Evolutionary conservation across 768 basidiomycete genomes (phyloP).

Genomic region (Megacollybia marginata): DNA sequence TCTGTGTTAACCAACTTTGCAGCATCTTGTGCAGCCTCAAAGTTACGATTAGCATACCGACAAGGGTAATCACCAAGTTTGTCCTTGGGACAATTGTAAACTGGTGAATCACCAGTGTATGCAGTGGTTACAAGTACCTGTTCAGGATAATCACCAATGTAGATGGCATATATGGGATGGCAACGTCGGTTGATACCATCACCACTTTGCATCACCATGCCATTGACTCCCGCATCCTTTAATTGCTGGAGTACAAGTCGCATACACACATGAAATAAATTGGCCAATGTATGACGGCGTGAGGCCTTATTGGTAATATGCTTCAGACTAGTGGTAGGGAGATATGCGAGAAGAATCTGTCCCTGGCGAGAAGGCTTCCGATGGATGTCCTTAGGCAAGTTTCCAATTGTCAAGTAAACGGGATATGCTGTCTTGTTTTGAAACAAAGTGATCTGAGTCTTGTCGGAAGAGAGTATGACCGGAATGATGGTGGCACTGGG

Average conservation of each 20-base stretch:
- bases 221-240: constrained; percentile 2
- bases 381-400: neutral
- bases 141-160: constrained; percentile 11
- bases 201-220: constrained; percentile 11
- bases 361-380: constrained; percentile 10
- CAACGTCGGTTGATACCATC: constrained; percentile 17
- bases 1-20: no score
- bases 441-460: no score
- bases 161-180: constrained; percentile 12
- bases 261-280: constrained; percentile 23
- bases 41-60: no score
- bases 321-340: constrained; percentile 20
- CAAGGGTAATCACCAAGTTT: neutral
- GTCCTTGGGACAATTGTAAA: constrained; percentile 1
- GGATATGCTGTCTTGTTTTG: no score
- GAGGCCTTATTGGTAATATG: constrained; percentile 6
- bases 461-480: no score
- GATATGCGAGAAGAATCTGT: constrained; percentile 20
- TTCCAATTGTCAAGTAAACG: no score
- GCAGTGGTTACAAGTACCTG: constrained; percentile 9
- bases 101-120: constrained; percentile 8
- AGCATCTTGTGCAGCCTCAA: no score
- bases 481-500: no score
- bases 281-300: constrained; percentile 9
- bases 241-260: constrained; percentile 16